Conservation (phyloP, 805 yeast genomes). For the Danielozyma ontarioensis region DNA sequence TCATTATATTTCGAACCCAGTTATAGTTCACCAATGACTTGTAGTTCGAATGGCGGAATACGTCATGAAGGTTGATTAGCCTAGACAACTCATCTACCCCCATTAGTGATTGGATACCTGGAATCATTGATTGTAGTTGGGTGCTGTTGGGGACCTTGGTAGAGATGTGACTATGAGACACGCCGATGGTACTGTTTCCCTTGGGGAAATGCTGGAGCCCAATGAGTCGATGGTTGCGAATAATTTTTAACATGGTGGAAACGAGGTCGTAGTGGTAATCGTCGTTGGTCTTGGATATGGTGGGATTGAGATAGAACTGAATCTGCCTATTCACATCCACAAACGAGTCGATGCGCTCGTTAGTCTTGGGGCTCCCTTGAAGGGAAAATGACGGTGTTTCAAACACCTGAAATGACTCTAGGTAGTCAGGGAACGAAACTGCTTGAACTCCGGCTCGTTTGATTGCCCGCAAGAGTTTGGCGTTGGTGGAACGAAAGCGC, state of each 20-base stretch:
- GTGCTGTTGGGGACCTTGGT: no score
- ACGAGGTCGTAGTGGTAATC: slow-evolving; percentile 7
- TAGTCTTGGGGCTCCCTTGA: background rate
- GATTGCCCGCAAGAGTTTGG: background rate
- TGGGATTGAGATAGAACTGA: slow-evolving; percentile 10
- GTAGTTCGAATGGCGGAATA: slow-evolving; percentile 7
- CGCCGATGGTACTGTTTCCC: slow-evolving; percentile 1
- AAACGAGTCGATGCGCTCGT: slow-evolving; percentile 2
- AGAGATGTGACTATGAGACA: background rate
- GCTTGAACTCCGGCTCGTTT: background rate
- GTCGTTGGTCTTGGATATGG: slow-evolving; percentile 4
- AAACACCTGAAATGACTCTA: slow-evolving; percentile 7
- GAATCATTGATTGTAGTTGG: no score
- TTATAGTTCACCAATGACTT: slow-evolving; percentile 8
- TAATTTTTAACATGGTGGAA: slow-evolving; percentile 1
- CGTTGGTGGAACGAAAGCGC: background rate
- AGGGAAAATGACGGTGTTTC: slow-evolving; percentile 1
- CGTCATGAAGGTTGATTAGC: slow-evolving; percentile 3
- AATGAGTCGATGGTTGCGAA: background rate
- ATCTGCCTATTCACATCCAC: slow-evolving; percentile 6
- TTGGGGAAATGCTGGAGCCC: background rate
- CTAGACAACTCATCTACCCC: slow-evolving; percentile 1
- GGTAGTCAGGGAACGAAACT: slow-evolving; percentile 4
- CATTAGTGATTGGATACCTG: no score
- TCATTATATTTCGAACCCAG: slow-evolving; percentile 2